Evolutionary conservation across 2,329 filamentous ascomycete species (phyloP).

Genomic region (Arthrobotrys iridis): DNA sequence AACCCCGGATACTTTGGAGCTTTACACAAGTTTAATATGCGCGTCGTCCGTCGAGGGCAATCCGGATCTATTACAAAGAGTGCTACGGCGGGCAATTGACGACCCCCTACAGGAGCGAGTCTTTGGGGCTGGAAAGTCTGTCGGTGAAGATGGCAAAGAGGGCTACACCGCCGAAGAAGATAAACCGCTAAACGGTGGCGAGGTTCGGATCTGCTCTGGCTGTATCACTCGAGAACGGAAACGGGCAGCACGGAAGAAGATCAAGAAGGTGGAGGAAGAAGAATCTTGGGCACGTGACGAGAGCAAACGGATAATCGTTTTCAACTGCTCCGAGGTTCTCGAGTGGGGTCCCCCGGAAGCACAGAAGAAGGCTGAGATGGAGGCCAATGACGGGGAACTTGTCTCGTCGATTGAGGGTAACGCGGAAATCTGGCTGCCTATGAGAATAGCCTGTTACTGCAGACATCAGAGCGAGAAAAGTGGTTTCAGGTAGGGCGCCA

Average conservation of each 20-base stretch:
- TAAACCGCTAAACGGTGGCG: constrained; percentile 86
- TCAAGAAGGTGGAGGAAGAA: constrained; percentile 91
- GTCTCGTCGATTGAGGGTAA: constrained; percentile 36
- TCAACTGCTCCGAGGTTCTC: constrained; percentile 87
- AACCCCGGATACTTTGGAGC: constrained; percentile 78
- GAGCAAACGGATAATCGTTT: constrained; percentile 82
- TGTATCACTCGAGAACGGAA: constrained; percentile 93
- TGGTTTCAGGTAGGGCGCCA: constrained; percentile 73
- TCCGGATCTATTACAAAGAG: constrained; percentile 72
- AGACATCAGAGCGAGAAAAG: constrained; percentile 92
- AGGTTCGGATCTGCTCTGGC: constrained; percentile 89
- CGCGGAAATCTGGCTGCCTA: constrained; percentile 66
- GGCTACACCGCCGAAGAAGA: constrained; percentile 62
- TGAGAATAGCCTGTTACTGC: constrained; percentile 98
- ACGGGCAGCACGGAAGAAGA: constrained; percentile 88
- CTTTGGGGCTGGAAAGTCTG: constrained; percentile 11
- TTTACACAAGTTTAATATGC: constrained; percentile 85
- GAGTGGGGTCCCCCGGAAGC: constrained; percentile 73
- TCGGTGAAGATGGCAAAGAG: constrained; percentile 61
- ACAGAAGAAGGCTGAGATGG: constrained; percentile 47
- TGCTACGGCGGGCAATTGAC: constrained; percentile 67
- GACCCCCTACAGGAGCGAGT: constrained; percentile 60
- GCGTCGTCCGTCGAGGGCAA: constrained; percentile 85
- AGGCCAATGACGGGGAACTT: constrained; percentile 69
- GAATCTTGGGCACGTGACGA: constrained; percentile 85